Evolutionary conservation across 805 yeast genomes (phyloP).

Genomic region (Candida berthetii): DNA sequence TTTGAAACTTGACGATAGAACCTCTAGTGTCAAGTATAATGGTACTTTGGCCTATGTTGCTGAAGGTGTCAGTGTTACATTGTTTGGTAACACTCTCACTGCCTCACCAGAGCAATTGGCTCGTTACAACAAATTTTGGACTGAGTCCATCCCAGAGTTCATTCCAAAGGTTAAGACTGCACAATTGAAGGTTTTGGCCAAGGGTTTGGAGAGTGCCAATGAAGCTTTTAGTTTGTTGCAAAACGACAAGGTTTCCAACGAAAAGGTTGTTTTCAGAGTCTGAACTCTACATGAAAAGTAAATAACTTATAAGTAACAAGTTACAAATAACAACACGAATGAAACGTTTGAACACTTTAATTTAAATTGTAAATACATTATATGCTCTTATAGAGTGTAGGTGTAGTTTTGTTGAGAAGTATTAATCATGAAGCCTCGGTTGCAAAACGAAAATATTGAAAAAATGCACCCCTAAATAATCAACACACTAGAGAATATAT

Average conservation of each 20-base stretch:
- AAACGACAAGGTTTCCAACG: constrained; percentile 34
- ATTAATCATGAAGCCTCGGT: no score
- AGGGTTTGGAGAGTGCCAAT: constrained; percentile 26
- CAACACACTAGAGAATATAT: no score
- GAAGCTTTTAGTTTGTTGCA: constrained; percentile 31
- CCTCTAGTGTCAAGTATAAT: constrained; percentile 24
- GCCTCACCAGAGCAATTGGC: constrained; percentile 19
- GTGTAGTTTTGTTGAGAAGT: no score
- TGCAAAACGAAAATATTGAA: no score
- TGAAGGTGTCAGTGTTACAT: constrained; percentile 25
- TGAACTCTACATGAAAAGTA: no score
- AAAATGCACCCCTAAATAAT: no score
- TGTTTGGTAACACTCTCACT: constrained; percentile 25
- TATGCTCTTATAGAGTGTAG: no score
- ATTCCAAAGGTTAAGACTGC: constrained; percentile 23
- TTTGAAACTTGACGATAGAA: constrained; percentile 23
- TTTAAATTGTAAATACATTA: no score
- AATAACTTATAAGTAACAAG: no score
- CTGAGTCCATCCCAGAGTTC: constrained; percentile 18
- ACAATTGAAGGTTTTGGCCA: constrained; percentile 23
- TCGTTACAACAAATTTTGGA: constrained; percentile 21
- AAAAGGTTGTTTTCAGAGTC: constrained; percentile 35
- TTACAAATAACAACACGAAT: no score
- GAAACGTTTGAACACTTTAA: no score
- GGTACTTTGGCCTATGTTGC: constrained; percentile 32